Percentiles rank a stretch among this genome's conserved stretches.
Evolutionary conservation across 805 yeast genomes (phyloP).

Genomic region (Yamadazyma nakazawae): DNA sequence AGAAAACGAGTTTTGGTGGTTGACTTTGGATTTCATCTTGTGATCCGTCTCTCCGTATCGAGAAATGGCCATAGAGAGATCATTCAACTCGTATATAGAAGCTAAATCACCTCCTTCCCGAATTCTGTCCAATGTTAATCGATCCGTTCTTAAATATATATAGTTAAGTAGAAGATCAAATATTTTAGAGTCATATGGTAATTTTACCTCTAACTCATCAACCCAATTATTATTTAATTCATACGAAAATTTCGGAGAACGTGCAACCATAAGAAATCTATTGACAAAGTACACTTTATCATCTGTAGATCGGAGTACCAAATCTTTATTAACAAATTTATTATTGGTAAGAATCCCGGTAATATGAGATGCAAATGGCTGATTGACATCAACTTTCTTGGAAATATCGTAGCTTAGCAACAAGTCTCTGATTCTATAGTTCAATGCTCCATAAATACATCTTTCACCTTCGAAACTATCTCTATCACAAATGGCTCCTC

Average conservation of each 20-base stretch:
- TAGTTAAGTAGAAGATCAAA: conserved; percentile 28
- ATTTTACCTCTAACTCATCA: conserved; percentile 5
- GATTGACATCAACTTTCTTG: conserved; percentile 61
- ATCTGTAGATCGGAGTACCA: conserved; percentile 24
- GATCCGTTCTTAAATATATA: conserved; percentile 30
- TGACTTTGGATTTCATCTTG: conserved; percentile 24
- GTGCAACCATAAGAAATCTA: conserved; percentile 34
- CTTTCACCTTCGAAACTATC: conserved; percentile 79
- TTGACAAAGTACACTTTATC: conserved; percentile 22
- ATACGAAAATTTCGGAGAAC: conserved; percentile 24
- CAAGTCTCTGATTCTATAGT: conserved; percentile 57
- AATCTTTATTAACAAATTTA: conserved; percentile 20
- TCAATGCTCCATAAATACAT: conserved; percentile 76
- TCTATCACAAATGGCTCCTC: conserved; percentile 75
- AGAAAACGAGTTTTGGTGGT: conserved; percentile 27
- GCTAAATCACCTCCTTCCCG: conserved; percentile 18
- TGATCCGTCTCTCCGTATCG: conserved; percentile 19
- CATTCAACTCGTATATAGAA: conserved; percentile 27
- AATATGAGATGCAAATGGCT: conserved; percentile 72
- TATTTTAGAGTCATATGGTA: conserved; percentile 17
- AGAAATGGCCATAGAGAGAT: conserved; percentile 34
- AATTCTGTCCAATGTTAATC: conserved; percentile 21
- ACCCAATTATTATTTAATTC: conserved; percentile 17
- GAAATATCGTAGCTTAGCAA: conserved; percentile 61
- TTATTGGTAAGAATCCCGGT: conserved; percentile 39